Base-by-base conservation (phyloP, 768 basidiomycete species). In the Phanerodontia chrysosporium region DNA sequence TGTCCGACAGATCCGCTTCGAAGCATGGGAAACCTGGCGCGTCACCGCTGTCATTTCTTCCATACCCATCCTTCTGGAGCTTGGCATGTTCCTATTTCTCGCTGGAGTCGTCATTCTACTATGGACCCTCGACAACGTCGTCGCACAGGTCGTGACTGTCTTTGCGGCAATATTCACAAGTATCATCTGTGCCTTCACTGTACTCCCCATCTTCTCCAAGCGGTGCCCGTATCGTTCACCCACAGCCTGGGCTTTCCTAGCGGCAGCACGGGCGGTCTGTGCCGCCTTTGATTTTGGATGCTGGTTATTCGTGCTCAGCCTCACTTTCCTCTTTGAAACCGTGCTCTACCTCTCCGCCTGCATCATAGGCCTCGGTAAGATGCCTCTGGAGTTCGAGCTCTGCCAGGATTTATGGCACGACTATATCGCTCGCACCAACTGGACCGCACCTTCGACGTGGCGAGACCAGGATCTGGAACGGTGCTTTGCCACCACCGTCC, bases 221-320 rank as follows among this genome's bases (percentile, higher is more conserved):
- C 32, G 49, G 2, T 58, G 58, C 51, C 58, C 58, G 32, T 58
- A 58, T 28, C 52, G 39, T 24, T 58, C 58, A 13, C 35, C 58
- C 12, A 44, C 29, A 13, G 49, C 39, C 7, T 58, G 39, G 58
- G 51, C 49, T 1, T 39, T 42, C 27, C 22, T 28, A 2, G 29
- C 53, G 6, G 53, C 53, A 13, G 30, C 18, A 29, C 13, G 30
- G 29, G 28, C 30, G 9, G 7, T 21, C 16, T 51, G 16, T n/a
- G 28, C 49, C 13, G 18, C 29, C 28, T 30, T 30, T 13, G 29
- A 28, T 30, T 30, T 30, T 13, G 22, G 29, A 18, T 30, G 32
- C 49, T 30, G 28, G 16, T 7, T 28, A 4, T 21, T 21, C 16
- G 18, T 32, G 21, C 29, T 42, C 10, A 4, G 8, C 8, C 10